Evolutionary conservation across 306 rosid species (phyloP).

Genomic region (Vigna unguiculata): DNA sequence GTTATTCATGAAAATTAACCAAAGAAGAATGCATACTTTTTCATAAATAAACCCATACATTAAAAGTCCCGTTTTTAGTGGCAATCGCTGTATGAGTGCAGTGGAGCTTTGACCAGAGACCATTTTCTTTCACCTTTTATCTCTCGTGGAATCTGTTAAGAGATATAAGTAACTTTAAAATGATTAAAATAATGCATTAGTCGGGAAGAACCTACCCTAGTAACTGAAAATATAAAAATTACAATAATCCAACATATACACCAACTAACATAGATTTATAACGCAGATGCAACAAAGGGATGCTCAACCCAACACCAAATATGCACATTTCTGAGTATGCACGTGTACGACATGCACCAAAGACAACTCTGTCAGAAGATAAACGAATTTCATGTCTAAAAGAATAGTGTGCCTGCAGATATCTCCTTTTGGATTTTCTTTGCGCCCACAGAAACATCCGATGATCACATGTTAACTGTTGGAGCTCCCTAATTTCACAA

Average conservation of each 20-base stretch:
- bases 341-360: conserved; percentile 33
- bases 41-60: no score
- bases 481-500: conserved; percentile 73
- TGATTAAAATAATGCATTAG: background rate
- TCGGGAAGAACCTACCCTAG: conserved; percentile 28
- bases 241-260: conserved; percentile 42
- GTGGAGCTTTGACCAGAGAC: conserved; percentile 15
- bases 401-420: conserved; percentile 20
- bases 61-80: conserved; percentile 13
- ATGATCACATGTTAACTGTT: conserved; percentile 79
- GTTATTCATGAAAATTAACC: background rate
- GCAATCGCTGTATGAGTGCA: conserved; percentile 22
- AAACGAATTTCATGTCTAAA: conserved; percentile 39
- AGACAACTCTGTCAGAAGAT: conserved; percentile 33
- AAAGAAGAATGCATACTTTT: no score
- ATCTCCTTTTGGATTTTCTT: conserved; percentile 41
- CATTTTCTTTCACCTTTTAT: conserved; percentile 8
- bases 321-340: conserved; percentile 46
- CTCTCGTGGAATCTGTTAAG: background rate
- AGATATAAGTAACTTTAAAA: conserved; percentile 9
- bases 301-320: conserved; percentile 44
- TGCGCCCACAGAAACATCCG: conserved; percentile 28
- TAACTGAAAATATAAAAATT: conserved; percentile 35
- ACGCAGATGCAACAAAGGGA: conserved; percentile 33
- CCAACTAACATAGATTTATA: conserved; percentile 26